Percentiles rank a stretch among this genome's conserved stretches.
Evolutionary conservation across 345 rosid species (phyloP).

Genomic region (Nasturtium officinale): DNA sequence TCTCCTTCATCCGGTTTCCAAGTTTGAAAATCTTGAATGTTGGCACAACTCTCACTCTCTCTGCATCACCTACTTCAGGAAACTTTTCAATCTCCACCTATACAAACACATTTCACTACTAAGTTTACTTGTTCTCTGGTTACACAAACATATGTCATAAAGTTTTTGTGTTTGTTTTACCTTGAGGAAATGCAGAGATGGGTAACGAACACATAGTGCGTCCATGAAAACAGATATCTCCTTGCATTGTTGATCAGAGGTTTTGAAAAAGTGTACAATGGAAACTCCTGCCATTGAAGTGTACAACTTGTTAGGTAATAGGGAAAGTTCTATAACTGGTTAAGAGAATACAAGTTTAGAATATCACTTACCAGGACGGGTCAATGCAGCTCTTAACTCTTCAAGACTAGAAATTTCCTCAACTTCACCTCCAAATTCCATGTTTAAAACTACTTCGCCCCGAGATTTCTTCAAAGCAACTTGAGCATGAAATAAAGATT

Average conservation of each 20-base stretch:
- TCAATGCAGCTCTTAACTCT: constrained; percentile 79
- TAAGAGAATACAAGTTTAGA: constrained; percentile 3
- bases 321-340: neutral
- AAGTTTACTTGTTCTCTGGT: constrained; percentile 8
- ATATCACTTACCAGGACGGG: constrained; percentile 60
- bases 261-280: constrained; percentile 65
- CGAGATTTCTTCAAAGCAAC: constrained; percentile 90
- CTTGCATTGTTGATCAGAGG: constrained; percentile 74
- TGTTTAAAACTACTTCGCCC: constrained; percentile 85
- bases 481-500: constrained; percentile 87
- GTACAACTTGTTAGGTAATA: neutral
- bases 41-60: constrained; percentile 86
- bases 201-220: constrained; percentile 75
- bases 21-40: constrained; percentile 95
- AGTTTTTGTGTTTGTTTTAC: constrained; percentile 41
- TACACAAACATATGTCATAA: neutral
- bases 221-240: constrained; percentile 80
- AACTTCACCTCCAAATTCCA: constrained; percentile 97
- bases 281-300: constrained; percentile 61
- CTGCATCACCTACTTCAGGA: constrained; percentile 59
- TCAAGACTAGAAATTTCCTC: constrained; percentile 72
- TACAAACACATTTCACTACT: neutral
- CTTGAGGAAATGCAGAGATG: constrained; percentile 85
- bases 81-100: constrained; percentile 80
- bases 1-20: constrained; percentile 82